Conservation (phyloP, 805 yeast species). For the Lipomyces orientalis region DNA sequence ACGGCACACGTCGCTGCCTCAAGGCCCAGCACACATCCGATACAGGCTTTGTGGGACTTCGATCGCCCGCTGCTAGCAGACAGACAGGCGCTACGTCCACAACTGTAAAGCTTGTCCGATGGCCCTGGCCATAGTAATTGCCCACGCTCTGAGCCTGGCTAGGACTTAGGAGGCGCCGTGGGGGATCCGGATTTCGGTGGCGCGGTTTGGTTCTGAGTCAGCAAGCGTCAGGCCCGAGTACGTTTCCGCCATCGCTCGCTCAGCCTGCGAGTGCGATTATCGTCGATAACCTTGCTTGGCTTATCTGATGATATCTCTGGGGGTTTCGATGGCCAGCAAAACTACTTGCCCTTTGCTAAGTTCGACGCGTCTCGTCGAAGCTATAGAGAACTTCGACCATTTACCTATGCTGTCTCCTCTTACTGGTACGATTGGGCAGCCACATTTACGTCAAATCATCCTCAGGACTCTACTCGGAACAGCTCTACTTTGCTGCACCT, state of each 20-base stretch:
- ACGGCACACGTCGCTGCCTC: too few relatives aligned
- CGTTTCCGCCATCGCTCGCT: too few relatives aligned
- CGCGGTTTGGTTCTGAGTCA: background rate
- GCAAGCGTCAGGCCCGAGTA: background rate
- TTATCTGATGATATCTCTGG: background rate
- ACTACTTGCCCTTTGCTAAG: background rate
- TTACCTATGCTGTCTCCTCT: background rate
- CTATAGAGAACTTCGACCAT: background rate
- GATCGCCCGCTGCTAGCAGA: too few relatives aligned
- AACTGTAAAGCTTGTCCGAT: background rate
- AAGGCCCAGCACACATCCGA: too few relatives aligned
- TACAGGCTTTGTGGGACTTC: too few relatives aligned
- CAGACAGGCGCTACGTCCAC: background rate
- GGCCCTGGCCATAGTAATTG: too few relatives aligned
- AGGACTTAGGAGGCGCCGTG: too few relatives aligned
- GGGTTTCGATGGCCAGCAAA: background rate
- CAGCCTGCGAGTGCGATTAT: too few relatives aligned
- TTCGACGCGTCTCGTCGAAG: background rate
- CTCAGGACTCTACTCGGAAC: too few relatives aligned
- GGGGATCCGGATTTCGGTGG: background rate
- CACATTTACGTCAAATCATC: background rate
- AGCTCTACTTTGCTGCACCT: too few relatives aligned
- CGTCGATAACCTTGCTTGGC: background rate
- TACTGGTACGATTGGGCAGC: background rate
- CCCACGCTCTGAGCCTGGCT: too few relatives aligned